phyloP scores from a whole-genome alignment of 1,139 yeast species.

The Yamadazyma siamensis region DNA sequence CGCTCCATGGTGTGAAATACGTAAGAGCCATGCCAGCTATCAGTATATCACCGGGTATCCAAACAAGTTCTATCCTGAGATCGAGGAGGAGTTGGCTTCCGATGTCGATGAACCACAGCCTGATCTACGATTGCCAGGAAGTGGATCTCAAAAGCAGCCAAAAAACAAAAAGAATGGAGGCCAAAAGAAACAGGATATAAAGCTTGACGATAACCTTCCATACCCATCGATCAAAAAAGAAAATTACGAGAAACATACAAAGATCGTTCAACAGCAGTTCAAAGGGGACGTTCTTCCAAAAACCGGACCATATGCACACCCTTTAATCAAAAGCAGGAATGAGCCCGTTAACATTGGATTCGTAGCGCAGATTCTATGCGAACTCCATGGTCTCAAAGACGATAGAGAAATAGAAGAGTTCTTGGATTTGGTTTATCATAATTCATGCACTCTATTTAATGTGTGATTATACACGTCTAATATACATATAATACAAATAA shows the following conservation, averaged over 20 bases:
- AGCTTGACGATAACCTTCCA: constrained; percentile 50
- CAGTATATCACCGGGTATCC: constrained; percentile 53
- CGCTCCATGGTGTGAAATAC: constrained; percentile 97
- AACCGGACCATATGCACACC: constrained; percentile 37
- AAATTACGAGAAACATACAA: constrained; percentile 41
- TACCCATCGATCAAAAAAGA: constrained; percentile 67
- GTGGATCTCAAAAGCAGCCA: constrained; percentile 1
- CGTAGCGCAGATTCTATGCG: constrained; percentile 76
- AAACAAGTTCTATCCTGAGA: constrained; percentile 50
- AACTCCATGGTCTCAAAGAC: constrained; percentile 38
- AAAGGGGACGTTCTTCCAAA: constrained; percentile 10
- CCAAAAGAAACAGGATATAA: constrained; percentile 8
- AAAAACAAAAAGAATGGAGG: constrained; percentile 1
- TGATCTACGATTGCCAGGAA: constrained; percentile 7
- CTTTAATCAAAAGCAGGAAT: constrained; percentile 78
- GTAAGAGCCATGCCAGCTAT: constrained; percentile 78
- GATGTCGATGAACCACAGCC: constrained; percentile 4
- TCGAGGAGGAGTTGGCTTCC: too few relatives aligned
- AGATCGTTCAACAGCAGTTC: constrained; percentile 10
- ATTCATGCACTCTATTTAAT: constrained; percentile 57
- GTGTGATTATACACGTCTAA: constrained; percentile 11
- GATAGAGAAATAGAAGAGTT: constrained; percentile 50
- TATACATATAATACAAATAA: constrained; percentile 2
- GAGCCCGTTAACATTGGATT: constrained; percentile 86
- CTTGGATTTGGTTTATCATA: constrained; percentile 60